Percentiles rank a stretch among this genome's conserved stretches.
These are phyloP conservation scores for Penicillium sumatraense DNA, from an alignment of 2,329 filamentous ascomycete species.

Conservation along the genomic window DNA sequence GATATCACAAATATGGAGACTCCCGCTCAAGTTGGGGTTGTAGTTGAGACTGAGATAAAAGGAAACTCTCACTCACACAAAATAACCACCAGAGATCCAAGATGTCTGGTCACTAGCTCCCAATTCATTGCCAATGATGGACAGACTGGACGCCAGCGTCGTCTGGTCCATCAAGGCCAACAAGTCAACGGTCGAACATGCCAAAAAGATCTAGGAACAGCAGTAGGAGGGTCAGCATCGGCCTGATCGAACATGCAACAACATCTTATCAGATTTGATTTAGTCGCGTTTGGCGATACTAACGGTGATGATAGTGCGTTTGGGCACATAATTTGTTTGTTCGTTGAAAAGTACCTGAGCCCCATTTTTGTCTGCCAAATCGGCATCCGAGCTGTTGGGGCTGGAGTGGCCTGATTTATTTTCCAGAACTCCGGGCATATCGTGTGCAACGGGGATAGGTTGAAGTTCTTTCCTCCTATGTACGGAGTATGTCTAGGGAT, in stretches of 20 bases:
- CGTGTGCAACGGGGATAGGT: slow-evolving; percentile 6
- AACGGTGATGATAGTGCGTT: slow-evolving; percentile 57
- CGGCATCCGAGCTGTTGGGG: slow-evolving; percentile 3
- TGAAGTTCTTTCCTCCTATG: background rate
- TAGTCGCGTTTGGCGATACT: slow-evolving; percentile 11
- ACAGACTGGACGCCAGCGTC: slow-evolving; percentile 59
- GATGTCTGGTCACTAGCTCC: slow-evolving; percentile 56
- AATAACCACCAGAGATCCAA: slow-evolving; percentile 62
- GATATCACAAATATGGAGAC: no score
- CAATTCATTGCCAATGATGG: slow-evolving; percentile 58
- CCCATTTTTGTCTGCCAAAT: slow-evolving; percentile 12
- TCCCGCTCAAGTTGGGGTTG: no score
- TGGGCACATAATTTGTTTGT: slow-evolving; percentile 61
- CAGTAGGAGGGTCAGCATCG: slow-evolving; percentile 24
- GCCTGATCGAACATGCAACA: background rate
- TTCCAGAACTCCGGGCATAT: slow-evolving; percentile 21
- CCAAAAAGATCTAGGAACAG: slow-evolving; percentile 57
- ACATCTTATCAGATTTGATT: background rate
- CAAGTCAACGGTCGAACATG: slow-evolving; percentile 60
- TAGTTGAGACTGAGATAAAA: background rate
- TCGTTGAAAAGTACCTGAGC: slow-evolving; percentile 51
- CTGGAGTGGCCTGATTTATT: slow-evolving; percentile 9
- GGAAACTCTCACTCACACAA: slow-evolving; percentile 52
- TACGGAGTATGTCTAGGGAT: slow-evolving; percentile 1
- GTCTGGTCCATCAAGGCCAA: slow-evolving; percentile 64